A percentile compares a stretch with the other conserved stretches of the same genome.
Conservation (phyloP, 1,139 yeast genomes). For the Nadsonia commutata region DNA sequence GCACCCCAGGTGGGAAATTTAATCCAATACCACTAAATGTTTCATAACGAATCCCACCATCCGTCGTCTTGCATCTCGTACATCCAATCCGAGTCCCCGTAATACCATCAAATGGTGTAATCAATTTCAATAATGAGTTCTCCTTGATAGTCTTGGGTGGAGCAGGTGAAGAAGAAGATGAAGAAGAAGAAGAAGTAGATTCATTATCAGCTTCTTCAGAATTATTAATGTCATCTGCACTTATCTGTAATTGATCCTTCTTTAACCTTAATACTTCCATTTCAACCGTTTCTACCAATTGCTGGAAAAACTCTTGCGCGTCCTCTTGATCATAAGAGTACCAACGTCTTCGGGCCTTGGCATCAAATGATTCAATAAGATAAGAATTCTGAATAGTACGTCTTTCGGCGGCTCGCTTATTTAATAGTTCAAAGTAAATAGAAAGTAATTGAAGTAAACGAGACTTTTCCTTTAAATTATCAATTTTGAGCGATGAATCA, state of each 20-base stretch:
- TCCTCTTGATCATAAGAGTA: conserved; percentile 84
- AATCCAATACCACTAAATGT: not conserved
- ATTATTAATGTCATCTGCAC: not conserved
- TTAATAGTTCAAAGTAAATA: not conserved
- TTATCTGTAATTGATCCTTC: not conserved
- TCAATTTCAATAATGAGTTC: not conserved
- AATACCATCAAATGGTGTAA: not conserved
- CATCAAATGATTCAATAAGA: not conserved
- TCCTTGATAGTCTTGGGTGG: not conserved
- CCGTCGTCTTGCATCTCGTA: not conserved
- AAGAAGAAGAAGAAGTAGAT: not conserved
- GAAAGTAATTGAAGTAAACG: not conserved
- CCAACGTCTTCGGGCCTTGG: conserved; percentile 32
- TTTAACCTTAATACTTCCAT: conserved; percentile 28
- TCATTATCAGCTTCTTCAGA: not conserved
- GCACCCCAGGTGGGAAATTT: not conserved
- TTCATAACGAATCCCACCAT: not conserved
- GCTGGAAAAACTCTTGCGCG: conserved; percentile 87
- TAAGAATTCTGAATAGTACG: not conserved
- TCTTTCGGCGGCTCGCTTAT: not conserved
- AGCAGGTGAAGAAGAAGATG: not conserved
- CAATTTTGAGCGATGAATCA: conserved; percentile 4
- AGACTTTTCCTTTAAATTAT: conserved; percentile 1
- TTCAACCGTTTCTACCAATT: conserved; percentile 59
- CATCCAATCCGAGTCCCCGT: not conserved